Evolutionary conservation across 2,329 filamentous ascomycete genomes (phyloP), one percentile per base, ranked within the genome.

Genomic region (Talaromyces islandicus): DNA sequence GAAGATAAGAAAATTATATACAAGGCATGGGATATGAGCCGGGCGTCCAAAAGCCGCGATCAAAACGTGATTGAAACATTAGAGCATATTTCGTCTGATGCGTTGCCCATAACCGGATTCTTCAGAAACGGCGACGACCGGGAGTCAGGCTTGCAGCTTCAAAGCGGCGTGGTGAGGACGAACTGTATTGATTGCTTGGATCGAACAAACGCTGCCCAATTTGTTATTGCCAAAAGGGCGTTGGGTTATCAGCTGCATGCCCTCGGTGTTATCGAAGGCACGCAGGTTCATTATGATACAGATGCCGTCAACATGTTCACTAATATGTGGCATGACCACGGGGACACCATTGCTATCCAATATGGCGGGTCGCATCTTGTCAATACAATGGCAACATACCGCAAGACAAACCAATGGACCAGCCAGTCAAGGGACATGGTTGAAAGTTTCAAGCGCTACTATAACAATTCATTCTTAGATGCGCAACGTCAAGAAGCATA

Each of bases 171-270:
- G 46, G 93, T 91, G 10, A 85, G 94, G 60, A 99, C 94, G 0
- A 99, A 99, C 70, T 99, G 94, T 73, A 97, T 99, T 67, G 94
- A 99, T 74, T 99, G 94, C 69, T 82, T 99, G 1, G 94, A 99
- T 74, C 88, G 94, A 24, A 99, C 94, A 9, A 99, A 99, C 71
- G 94, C 94, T 2, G 94, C 94, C 1, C 94, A 99, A 71, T 99
- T 97, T 67, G 92, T 99, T 30, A 95, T 99, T 67, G 94, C 92
- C 4, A 99, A 99, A 77, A 85, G 91, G 66, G 94, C 94, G 0
- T 83, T 99, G 11, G 94, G 92, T 0, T 86, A 96, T 68, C 94
- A 99, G 74, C 82, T 99, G 9, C 89, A 96, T 71, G 92, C 93
- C 3, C 82, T 99, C 4, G 94, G 94, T 6, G 88, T 99, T 30